These are phyloP conservation scores for Fusarium sp. DNA, from an alignment of 2,329 filamentous ascomycete genomes.

Conservation along the genomic window DNA sequence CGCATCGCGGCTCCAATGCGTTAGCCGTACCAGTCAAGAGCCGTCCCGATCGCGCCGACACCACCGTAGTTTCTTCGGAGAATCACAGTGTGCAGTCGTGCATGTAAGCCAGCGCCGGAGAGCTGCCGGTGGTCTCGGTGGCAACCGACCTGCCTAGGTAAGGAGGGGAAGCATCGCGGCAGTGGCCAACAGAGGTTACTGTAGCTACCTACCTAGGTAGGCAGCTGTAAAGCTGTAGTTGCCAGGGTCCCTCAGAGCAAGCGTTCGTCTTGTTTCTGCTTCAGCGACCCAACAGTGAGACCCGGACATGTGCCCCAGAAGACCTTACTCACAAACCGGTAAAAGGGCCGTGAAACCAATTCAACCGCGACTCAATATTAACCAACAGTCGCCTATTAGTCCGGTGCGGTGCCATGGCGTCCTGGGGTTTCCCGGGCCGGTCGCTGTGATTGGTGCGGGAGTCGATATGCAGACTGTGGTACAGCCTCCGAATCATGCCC, in stretches of 20 bases:
- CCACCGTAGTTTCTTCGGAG: slow-evolving; percentile 35
- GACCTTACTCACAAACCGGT: slow-evolving; percentile 25
- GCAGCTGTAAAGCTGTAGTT: slow-evolving; percentile 2
- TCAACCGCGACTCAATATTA: slow-evolving; percentile 35
- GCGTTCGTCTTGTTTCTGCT: slow-evolving; percentile 16
- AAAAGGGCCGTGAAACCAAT: slow-evolving; percentile 29
- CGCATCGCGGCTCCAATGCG: slow-evolving; percentile 27
- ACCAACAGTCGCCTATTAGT: slow-evolving; percentile 34
- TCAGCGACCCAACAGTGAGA: slow-evolving; percentile 8
- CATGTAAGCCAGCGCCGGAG: slow-evolving; percentile 32
- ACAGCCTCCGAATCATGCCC: slow-evolving; percentile 35
- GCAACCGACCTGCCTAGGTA: not conserved
- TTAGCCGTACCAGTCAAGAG: slow-evolving; percentile 45
- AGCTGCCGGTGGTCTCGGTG: slow-evolving; percentile 29
- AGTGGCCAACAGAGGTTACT: not conserved
- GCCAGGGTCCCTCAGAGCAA: slow-evolving; percentile 15
- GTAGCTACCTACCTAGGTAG: not conserved
- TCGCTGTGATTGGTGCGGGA: slow-evolving; percentile 46
- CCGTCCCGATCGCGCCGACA: slow-evolving; percentile 26
- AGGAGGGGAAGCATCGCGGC: slow-evolving; percentile 11
- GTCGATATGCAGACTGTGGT: slow-evolving; percentile 39
- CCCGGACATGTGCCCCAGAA: slow-evolving; percentile 31
- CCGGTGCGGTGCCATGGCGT: slow-evolving; percentile 38
- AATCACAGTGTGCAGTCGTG: slow-evolving; percentile 33
- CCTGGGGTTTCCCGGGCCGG: slow-evolving; percentile 26